Percentiles rank a stretch among this genome's conserved stretches.
These are phyloP conservation scores for Colletotrichum siamense DNA, from an alignment of 2,329 filamentous ascomycete species.

Conservation along the genomic window DNA sequence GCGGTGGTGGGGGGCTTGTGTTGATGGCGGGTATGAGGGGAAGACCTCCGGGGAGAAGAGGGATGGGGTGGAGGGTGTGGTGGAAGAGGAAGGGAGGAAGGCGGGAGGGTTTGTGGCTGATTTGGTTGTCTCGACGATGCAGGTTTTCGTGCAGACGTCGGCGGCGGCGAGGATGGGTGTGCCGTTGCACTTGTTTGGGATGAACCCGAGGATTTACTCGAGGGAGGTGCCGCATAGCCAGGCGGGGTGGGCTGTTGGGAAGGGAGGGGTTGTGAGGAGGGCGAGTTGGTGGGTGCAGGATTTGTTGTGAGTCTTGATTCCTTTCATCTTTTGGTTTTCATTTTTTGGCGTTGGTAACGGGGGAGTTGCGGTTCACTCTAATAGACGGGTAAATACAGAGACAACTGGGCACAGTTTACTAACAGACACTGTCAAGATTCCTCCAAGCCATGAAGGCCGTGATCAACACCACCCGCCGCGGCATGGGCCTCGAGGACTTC, in stretches of 20 bases:
- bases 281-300: slow-evolving; percentile 12
- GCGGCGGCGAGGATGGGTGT: slow-evolving; percentile 61
- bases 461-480: slow-evolving; percentile 51
- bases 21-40: slow-evolving; percentile 3
- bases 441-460: slow-evolving; percentile 28
- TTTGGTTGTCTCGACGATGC: slow-evolving; percentile 30
- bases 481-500: slow-evolving; percentile 49
- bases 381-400: too few species aligned
- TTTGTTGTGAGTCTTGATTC: not conserved
- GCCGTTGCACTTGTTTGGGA: slow-evolving; percentile 72
- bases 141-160: slow-evolving; percentile 29
- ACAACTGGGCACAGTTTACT: too few species aligned
- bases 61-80: too few species aligned
- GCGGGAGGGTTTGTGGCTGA: slow-evolving; percentile 27
- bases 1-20: slow-evolving; percentile 25
- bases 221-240: slow-evolving; percentile 16
- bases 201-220: slow-evolving; percentile 37
- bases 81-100: not conserved
- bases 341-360: not conserved
- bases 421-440: not conserved
- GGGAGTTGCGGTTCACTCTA: fast-evolving
- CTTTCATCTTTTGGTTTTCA: not conserved
- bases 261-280: not conserved
- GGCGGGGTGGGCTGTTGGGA: not conserved
- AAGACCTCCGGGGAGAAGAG: not conserved